These are phyloP conservation scores for Phylloporus sp. DNA, from an alignment of 768 basidiomycete species.

Conservation along the genomic window DNA sequence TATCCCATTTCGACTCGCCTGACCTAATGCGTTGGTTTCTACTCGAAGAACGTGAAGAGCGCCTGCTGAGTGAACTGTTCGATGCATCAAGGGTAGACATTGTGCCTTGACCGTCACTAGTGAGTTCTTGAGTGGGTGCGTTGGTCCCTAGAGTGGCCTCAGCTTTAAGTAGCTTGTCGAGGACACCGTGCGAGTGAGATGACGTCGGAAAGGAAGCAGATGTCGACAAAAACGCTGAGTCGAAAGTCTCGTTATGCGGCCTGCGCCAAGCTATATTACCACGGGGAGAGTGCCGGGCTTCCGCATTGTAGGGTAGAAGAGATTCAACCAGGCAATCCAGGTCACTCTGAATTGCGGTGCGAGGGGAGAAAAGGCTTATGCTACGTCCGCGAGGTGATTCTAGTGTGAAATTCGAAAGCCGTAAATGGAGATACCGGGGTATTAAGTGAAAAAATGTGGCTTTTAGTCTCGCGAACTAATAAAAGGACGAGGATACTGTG, in stretches of 20 bases:
- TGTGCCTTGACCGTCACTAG: conserved; percentile 13
- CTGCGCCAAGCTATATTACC: conserved; percentile 21
- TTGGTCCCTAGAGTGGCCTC: conserved; percentile 20
- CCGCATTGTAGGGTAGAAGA: conserved; percentile 31
- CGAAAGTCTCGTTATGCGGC: conserved; percentile 22
- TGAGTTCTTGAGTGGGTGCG: conserved; percentile 15
- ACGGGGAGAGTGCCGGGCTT: conserved; percentile 28
- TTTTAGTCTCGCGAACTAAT: conserved; percentile 16
- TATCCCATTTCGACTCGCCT: conserved; percentile 28
- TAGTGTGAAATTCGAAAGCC: conserved; percentile 20
- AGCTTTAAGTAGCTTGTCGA: conserved; percentile 33
- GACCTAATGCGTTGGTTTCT: conserved; percentile 24
- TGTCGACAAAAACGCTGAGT: conserved; percentile 22
- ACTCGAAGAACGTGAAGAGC: conserved; percentile 29
- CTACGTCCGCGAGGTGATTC: conserved; percentile 31
- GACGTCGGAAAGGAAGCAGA: conserved; percentile 28
- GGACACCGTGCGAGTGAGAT: conserved; percentile 29
- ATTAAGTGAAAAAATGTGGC: conserved; percentile 20
- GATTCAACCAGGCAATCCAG: conserved; percentile 16
- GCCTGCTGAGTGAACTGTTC: conserved; percentile 24
- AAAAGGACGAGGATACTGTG: conserved; percentile 11
- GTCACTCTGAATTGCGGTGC: conserved; percentile 22
- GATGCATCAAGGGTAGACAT: conserved; percentile 28
- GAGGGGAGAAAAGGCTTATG: conserved; percentile 32
- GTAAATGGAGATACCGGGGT: conserved; percentile 17